Base-by-base conservation (phyloP, 2,329 filamentous ascomycete species). In the Fonsecaea monophora region DNA sequence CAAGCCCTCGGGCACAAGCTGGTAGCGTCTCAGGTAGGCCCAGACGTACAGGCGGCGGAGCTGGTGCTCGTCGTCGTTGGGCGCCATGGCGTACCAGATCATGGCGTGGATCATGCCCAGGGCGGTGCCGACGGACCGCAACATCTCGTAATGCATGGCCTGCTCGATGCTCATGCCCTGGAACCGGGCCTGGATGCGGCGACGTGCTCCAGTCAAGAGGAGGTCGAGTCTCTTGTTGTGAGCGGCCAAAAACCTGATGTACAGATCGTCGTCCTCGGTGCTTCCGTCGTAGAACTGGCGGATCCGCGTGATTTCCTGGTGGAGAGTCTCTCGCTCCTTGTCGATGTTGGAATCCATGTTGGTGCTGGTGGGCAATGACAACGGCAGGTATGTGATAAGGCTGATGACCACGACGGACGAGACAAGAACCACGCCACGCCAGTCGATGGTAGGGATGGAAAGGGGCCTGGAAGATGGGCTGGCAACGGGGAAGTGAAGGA, bases 41-140 rank as follows among this genome's bases (percentile, higher is more conserved):
- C 45, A 50, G 18, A 50, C 45, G 18, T 50, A 50, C 45, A 50
- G 18, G 2, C 45, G 18, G 18, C 45, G 45, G 18, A 50, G 45
- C 18, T 50, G 18, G 8, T 50, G 45, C 18, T 50, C 45, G 7
- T 50, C 45, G 45, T 21, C 18, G 45, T 9, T 50, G 45, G 45
- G 7, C 18, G 45, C 45, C 45, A 12, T 12, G 45, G 18, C 18
- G 45, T 25, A 50, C 45, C 45, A 50, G 18, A 50, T 21, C 45
- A 50, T 50, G 18, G 21, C 45, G 21, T 50, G 45, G 7, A 50
- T 12, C 45, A 50, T 50, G 45, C 45, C 45, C 45, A 25, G 45
- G 0, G 45, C 18, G 45, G 45, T 50, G 18, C 45, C 45, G 18
- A 50, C 45, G 4, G 45, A 50, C 18, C 18, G 45, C 21, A 25